Percentiles rank a stretch among this genome's conserved stretches.
Evolutionary conservation across 2,329 filamentous ascomycete species (phyloP).

Genomic region (Xylariaceae sp.): DNA sequence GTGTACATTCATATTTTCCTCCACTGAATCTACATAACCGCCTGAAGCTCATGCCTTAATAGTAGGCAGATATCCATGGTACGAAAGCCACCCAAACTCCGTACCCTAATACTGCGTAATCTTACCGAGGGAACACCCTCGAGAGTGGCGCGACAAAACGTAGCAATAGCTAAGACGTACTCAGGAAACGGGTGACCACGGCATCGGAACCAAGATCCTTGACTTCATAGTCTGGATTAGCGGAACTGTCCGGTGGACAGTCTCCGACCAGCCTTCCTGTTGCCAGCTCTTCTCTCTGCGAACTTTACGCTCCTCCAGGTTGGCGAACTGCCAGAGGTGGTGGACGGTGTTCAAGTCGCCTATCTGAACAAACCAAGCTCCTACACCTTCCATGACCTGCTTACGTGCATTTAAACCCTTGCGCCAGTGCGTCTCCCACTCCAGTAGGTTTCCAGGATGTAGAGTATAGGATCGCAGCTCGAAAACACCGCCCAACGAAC

Average conservation of each 20-base stretch:
- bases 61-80: too few species aligned
- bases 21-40: too few species aligned
- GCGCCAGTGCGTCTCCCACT: slow-evolving; percentile 99
- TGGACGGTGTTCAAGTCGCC: slow-evolving; percentile 97
- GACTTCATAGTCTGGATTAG: slow-evolving; percentile 97
- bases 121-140: too few species aligned
- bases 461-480: slow-evolving; percentile 96
- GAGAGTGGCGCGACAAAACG: too few species aligned
- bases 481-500: slow-evolving; percentile 86
- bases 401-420: slow-evolving; percentile 83
- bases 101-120: too few species aligned
- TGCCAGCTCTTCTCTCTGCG: slow-evolving; percentile 93
- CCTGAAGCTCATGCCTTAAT: too few species aligned
- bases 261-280: slow-evolving; percentile 92
- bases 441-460: slow-evolving; percentile 89
- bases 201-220: slow-evolving; percentile 86
- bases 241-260: slow-evolving; percentile 96
- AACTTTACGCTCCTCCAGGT: slow-evolving; percentile 87
- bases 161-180: background rate
- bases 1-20: too few species aligned
- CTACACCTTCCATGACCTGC: slow-evolving; percentile 97
- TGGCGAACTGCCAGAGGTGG: slow-evolving; percentile 97
- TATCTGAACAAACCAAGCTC: slow-evolving; percentile 98
- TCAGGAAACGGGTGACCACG: slow-evolving; percentile 89
- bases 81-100: too few species aligned